These are phyloP conservation scores for Monilinia fructicola DNA, from an alignment of 2,329 filamentous ascomycete genomes.

Conservation along the genomic window DNA sequence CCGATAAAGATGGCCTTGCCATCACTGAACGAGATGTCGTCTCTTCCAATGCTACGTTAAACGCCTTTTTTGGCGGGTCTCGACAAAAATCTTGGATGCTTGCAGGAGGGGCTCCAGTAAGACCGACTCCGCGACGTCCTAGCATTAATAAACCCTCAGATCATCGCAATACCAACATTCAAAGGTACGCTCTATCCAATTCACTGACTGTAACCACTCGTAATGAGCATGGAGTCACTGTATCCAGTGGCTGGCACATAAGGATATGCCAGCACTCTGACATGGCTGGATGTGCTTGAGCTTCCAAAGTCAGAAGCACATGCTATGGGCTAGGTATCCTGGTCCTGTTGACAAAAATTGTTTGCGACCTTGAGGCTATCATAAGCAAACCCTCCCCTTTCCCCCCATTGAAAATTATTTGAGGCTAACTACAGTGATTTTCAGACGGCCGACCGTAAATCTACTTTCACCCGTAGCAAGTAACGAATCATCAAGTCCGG, in stretches of 20 bases:
- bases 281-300: neutral
- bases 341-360: neutral
- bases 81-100: constrained; percentile 42
- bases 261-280: neutral
- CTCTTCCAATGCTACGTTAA: constrained; percentile 41
- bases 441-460: constrained; percentile 14
- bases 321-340: constrained; percentile 1
- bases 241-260: neutral
- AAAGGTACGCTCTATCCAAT: constrained; percentile 27
- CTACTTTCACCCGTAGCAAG: constrained; percentile 58
- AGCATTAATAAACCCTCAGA: constrained; percentile 28
- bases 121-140: constrained; percentile 36
- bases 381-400: too few species aligned
- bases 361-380: neutral
- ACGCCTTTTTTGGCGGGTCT: constrained; percentile 39
- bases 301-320: neutral
- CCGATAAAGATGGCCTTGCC: constrained; percentile 36
- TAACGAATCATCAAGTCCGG: constrained; percentile 55
- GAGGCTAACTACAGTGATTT: constrained; percentile 16
- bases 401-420: constrained; percentile 5
- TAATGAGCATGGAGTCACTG: neutral
- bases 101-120: constrained; percentile 33
- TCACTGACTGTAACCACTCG: neutral
- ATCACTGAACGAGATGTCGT: constrained; percentile 39
- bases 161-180: constrained; percentile 24